phyloP scores from a whole-genome alignment of 352 stramenopile genomes.

The Globisporangium splendens region DNA sequence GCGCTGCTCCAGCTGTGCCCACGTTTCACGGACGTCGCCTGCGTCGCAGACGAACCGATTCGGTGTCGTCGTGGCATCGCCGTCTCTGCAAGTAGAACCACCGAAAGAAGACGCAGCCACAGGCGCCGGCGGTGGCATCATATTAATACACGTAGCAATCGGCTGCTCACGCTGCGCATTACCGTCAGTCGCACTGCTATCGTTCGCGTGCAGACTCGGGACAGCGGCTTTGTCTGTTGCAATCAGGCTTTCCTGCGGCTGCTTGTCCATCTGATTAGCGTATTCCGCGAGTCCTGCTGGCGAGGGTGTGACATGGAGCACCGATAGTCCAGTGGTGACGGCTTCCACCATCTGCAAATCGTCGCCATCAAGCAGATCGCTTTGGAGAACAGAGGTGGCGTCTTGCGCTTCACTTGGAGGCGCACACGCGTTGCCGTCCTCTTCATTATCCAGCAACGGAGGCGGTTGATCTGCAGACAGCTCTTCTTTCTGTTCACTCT shows the following conservation, averaged over 20 bases:
- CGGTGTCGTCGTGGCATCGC: constrained; percentile 10
- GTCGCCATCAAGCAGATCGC: neutral
- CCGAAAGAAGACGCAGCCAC: no score
- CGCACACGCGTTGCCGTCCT: neutral
- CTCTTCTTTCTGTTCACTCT: neutral
- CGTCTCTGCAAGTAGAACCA: no score
- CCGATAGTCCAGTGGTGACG: neutral
- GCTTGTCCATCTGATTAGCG: no score
- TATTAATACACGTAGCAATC: no score
- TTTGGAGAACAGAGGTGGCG: no score
- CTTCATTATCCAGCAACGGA: neutral
- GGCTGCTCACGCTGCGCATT: no score
- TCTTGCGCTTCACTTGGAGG: no score
- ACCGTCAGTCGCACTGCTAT: no score
- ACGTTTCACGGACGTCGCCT: constrained; percentile 53
- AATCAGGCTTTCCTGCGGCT: no score
- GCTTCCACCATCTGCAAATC: neutral
- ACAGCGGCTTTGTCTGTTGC: no score
- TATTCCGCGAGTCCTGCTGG: no score
- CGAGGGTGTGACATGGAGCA: neutral
- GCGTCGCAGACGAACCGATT: constrained; percentile 31
- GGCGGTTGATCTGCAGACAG: neutral
- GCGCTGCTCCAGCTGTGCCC: constrained; percentile 56
- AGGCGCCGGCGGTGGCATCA: neutral
- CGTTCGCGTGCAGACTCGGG: no score